These are phyloP conservation scores for Trametes elegans DNA, from an alignment of 768 basidiomycete genomes.

Conservation along the genomic window DNA sequence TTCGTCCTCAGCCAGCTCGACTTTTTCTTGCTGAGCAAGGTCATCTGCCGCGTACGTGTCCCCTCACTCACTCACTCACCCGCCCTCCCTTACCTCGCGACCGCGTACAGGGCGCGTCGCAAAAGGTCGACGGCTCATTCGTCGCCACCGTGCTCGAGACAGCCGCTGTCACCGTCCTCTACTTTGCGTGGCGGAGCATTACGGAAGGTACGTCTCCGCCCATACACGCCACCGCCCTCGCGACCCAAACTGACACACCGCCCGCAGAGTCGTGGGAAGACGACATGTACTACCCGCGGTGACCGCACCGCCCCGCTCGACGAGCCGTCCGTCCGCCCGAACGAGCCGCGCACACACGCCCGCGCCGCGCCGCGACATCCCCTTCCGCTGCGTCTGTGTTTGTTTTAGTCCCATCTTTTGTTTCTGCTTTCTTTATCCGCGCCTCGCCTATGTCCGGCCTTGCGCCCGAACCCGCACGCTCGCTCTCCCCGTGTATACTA, in stretches of 20 bases:
- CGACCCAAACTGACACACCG: not conserved
- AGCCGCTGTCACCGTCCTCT: constrained; percentile 63
- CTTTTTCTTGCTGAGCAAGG: constrained; percentile 76
- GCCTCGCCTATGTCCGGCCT: not conserved
- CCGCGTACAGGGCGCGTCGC: constrained; percentile 48
- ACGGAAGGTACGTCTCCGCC: constrained; percentile 69
- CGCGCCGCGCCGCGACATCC: no score
- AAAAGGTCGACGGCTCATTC: constrained; percentile 83
- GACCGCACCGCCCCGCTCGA: constrained; percentile 2
- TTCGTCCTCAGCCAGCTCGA: constrained; percentile 82
- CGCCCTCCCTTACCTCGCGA: not conserved
- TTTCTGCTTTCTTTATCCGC: no score
- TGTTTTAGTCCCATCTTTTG: no score
- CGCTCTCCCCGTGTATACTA: not conserved
- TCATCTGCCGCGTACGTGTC: constrained; percentile 66
- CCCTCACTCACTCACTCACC: not conserved
- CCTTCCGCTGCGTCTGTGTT: no score
- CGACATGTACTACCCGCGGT: constrained; percentile 42
- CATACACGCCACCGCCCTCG: not conserved
- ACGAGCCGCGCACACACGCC: no score
- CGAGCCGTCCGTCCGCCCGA: not conserved
- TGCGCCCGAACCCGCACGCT: not conserved
- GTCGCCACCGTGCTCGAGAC: constrained; percentile 84
- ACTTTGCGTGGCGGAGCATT: constrained; percentile 82
- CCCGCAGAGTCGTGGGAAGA: constrained; percentile 45